Evolutionary conservation across 2,329 filamentous ascomycete genomes (phyloP), one percentile per base, ranked within the genome.

Genomic region (Aspergillus calidoustus): DNA sequence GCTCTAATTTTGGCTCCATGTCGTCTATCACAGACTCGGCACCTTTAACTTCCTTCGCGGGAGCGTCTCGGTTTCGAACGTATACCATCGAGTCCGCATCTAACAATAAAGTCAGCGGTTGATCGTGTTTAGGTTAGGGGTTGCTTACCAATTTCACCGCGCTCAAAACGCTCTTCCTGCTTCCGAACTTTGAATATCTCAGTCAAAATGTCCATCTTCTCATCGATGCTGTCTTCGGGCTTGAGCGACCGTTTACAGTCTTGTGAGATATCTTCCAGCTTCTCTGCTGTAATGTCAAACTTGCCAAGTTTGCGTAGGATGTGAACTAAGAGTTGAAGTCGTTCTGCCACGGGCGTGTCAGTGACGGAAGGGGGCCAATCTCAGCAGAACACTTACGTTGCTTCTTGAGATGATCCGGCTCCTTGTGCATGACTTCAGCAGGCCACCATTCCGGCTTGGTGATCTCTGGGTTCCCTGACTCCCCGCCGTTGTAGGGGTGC

Each of bases 341-440:
- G 72, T 54, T 75, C 77, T 78, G 17, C 52, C 7, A 47, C 19
- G 15, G 2, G 6, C 5, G 13, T 22, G 41, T 60, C 7, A 64
- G 48, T 11, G 17, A 41, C n/a, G 41, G 23, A 38, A 15, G n/a
- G 9, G 22, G 9, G 11, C 11, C 19, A 19, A n/a, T 22, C 9
- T 23, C 4, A 23, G 3, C 9, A n/a, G 30, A 53, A 15, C 19
- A 68, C 80, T 65, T 74, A 83, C 81, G 76, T 46, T 78, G 75
- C 71, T 81, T 82, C 54, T 75, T 72, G 22, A 82, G 66, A 67
- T 83, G 81, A 57, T 83, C 81, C 3, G 81, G 81, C 68, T 83
- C 81, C 67, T 75, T 79, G 70, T 83, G 81, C 46, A 76, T 76
- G 46, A 82, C 78, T 61, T 74, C 75, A 41, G 71, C 63, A n/a